Evolutionary conservation across 1,284 basidiomycete species (phyloP), one percentile per base, ranked within the genome.

Genomic region (Kalmanozyma brasiliensis): DNA sequence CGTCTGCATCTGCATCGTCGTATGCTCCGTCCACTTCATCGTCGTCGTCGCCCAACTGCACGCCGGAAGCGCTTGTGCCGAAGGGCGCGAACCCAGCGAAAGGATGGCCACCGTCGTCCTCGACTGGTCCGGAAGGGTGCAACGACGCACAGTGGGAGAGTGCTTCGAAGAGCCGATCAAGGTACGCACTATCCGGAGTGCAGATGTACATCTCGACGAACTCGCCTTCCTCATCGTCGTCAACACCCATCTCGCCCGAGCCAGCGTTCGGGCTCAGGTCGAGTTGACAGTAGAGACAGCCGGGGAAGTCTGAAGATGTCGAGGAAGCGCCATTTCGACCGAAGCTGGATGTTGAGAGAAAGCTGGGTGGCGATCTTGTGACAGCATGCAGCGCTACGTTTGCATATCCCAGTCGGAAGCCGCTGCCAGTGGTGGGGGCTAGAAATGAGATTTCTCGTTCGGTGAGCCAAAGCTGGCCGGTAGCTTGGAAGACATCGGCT

Each of bases 71-170:
- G 24, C 70, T 73, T 8, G 77, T 72, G 19, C 74, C 74, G 30
- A 81, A 78, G 1, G 77, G 69, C 4, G 72, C 80, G n/a, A 82
- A 48, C 11, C 67, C 69, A 1, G 79, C 67, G 33, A 82, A 76
- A 11, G 80, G 80, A 52, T 80, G 60, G 3, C 49, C 66, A 38
- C 86, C 85, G 16, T 87, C 86, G 71, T 92, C 92, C 1, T 83
- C 67, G 16, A 26, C 47, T 9, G 53, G 63, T 2, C 77, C 76
- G 2, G 83, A 84, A 19, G 93, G 93, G 79, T 98, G 93, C 17
- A 98, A 86, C 2, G 94, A 89, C 4, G 94, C 93, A 81, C 94
- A 97, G 49, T 87, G 77, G 0, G 94, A 96, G 17, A 98, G 86
- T 10, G 91, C 88, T 69, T 92, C 89, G 78, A 97, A 98, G 49